These are phyloP conservation scores for Termitomyces sp. DNA, from an alignment of 768 basidiomycete genomes.

Conservation along the genomic window DNA sequence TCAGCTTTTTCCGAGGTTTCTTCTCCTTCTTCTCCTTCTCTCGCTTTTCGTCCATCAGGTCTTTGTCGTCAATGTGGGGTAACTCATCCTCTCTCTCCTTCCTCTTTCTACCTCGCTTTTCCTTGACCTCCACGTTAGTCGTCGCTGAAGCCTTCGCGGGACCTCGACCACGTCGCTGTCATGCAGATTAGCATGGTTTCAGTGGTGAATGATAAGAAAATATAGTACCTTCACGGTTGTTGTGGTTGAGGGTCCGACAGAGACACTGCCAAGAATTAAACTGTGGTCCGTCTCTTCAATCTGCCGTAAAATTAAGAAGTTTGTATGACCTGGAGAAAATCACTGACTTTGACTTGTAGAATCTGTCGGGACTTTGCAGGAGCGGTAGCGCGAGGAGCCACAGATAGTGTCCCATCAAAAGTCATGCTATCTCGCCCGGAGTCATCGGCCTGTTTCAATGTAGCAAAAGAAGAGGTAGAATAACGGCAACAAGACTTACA, in stretches of 20 bases:
- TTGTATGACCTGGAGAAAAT: background rate
- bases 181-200: background rate
- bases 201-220: background rate
- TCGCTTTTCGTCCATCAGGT: constrained; percentile 17
- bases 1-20: constrained; percentile 21
- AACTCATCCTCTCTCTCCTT: constrained; percentile 38
- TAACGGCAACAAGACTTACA: constrained; percentile 18
- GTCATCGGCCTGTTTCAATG: constrained; percentile 24
- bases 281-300: constrained; percentile 31
- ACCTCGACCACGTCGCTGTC: constrained; percentile 17
- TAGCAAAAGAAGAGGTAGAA: background rate
- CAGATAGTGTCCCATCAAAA: constrained; percentile 13
- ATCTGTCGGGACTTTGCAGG: constrained; percentile 17
- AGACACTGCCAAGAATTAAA: constrained; percentile 5
- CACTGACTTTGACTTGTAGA: constrained; percentile 30
- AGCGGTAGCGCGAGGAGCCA: constrained; percentile 9
- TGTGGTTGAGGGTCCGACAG: constrained; percentile 8
- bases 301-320: constrained; percentile 11
- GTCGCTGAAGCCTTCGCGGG: constrained; percentile 22
- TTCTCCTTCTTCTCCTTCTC: constrained; percentile 21
- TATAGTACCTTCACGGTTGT: constrained; percentile 12
- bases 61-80: constrained; percentile 8
- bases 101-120: constrained; percentile 35
- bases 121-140: constrained; percentile 20
- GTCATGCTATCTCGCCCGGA: constrained; percentile 15